These are phyloP conservation scores for Pisolithus microcarpus DNA, from an alignment of 768 basidiomycete genomes.

Conservation along the genomic window DNA sequence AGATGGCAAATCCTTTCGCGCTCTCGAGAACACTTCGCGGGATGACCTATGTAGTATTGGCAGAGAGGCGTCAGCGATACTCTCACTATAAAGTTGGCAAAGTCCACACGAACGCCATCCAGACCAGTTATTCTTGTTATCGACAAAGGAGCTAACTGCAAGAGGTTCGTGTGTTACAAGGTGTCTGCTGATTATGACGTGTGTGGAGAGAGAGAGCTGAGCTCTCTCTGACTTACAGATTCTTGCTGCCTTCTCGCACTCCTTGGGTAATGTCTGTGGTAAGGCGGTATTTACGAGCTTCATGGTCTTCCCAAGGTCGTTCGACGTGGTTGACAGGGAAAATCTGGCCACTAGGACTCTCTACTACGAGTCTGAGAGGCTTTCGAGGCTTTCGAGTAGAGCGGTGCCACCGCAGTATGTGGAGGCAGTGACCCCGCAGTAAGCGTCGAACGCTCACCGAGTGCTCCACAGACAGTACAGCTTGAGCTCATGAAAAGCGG, in stretches of 20 bases:
- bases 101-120: constrained; percentile 51
- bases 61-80: background rate
- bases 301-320: constrained; percentile 23
- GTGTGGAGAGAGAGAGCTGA: too few species aligned
- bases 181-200: too few species aligned
- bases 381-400: too few species aligned
- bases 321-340: background rate
- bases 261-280: constrained; percentile 60
- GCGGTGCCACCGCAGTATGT: too few species aligned
- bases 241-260: constrained; percentile 81
- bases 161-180: background rate
- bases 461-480: too few species aligned
- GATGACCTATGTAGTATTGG: constrained; percentile 35
- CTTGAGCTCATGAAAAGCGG: too few species aligned
- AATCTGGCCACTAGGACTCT: background rate
- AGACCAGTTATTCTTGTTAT: constrained; percentile 74
- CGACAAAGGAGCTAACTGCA: constrained; percentile 79
- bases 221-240: constrained; percentile 50
- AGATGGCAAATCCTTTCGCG: constrained; percentile 81
- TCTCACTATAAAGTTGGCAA: background rate
- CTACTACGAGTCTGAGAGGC: too few species aligned
- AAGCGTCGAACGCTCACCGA: too few species aligned
- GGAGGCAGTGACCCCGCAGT: too few species aligned
- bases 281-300: constrained; percentile 42
- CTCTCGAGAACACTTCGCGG: constrained; percentile 48